phyloP scores from a whole-genome alignment of 2,329 filamentous ascomycete genomes.

The Fusarium sulawesiense region DNA sequence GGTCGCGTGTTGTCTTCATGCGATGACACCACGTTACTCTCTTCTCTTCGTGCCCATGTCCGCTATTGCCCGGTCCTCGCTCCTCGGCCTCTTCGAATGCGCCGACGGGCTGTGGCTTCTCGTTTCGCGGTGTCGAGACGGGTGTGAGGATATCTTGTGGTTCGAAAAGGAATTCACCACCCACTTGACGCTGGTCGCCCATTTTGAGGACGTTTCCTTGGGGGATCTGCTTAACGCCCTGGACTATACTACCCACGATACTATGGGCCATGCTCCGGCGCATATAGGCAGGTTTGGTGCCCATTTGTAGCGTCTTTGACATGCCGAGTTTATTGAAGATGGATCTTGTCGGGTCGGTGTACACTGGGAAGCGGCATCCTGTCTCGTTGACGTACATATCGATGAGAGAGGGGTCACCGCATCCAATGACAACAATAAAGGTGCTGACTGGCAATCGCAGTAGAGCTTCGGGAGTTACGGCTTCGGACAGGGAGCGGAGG shows the following conservation, averaged over 20 bases:
- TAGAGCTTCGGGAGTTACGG: conserved; percentile 65
- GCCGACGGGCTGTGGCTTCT: conserved; percentile 41
- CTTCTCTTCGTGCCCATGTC: conserved; percentile 61
- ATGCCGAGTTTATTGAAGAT: conserved; percentile 77
- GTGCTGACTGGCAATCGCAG: conserved; percentile 65
- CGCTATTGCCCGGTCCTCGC: not conserved
- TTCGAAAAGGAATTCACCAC: conserved; percentile 84
- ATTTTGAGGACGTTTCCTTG: conserved; percentile 70
- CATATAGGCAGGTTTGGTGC: conserved; percentile 72
- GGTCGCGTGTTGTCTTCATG: conserved; percentile 83
- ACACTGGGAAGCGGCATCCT: conserved; percentile 77
- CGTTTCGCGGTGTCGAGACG: conserved; percentile 57
- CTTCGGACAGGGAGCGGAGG: conserved; percentile 69
- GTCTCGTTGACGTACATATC: conserved; percentile 72
- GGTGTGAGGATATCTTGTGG: conserved; percentile 59
- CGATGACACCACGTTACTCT: conserved; percentile 82
- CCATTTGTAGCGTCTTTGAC: conserved; percentile 71
- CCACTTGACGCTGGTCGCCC: conserved; percentile 75
- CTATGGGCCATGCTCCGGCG: conserved; percentile 64
- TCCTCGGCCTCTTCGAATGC: conserved; percentile 36
- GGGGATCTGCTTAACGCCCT: conserved; percentile 69
- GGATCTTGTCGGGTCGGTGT: conserved; percentile 76
- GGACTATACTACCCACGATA: conserved; percentile 64
- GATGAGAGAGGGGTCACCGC: conserved; percentile 76
- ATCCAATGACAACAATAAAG: conserved; percentile 77